Evolutionary conservation across 139 green algal species (phyloP), one percentile per base, ranked within the genome.

Genomic region (Axilococcus clingmanii): DNA sequence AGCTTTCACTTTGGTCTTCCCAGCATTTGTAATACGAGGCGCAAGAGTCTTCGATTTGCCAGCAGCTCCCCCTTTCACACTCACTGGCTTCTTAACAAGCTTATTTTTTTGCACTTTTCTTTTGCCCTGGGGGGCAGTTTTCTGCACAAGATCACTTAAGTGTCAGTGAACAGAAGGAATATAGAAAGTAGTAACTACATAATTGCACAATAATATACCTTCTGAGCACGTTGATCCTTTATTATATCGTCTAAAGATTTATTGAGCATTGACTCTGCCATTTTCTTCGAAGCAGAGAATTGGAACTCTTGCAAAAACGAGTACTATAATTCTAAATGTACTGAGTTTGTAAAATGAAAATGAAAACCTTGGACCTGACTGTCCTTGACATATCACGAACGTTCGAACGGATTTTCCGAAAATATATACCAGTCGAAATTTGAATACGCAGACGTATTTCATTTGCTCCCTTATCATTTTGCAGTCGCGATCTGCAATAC

Each of bases 171-270:
- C 12, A 9, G 12, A 17, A 38, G 12, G 12, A 38, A 38, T 38
- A 38, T 38, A 38, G 33, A 12, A 38, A 38, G 9, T 38, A 38
- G 12, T 38, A 38, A 38, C 12, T 17, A 38, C 12, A 9, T 17
- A 38, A 38, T 9, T 9, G 9, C 9, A 38, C 33, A 38, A 38
- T 38, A 38, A 38, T 17, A 38, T 38, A 38, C 36, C 31, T 57
- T 56, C 61, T 69, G 55, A 16, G 28, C 30, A 7, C 52, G 20
- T 25, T 62, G 36, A 35, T 76, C 52, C 20, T 64, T 63, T 16
- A 77, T 77, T 16, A 77, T 29, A 19, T 77, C 58, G 19, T 77
- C 68, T 29, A 77, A 48, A 9, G 28, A 55, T 47, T 66, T 75
- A 37, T 61, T 67, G 3, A 77, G 46, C 1, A 58, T 63, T 40